Conservation (phyloP, 768 basidiomycete genomes). For the Boletus insuetus region DNA sequence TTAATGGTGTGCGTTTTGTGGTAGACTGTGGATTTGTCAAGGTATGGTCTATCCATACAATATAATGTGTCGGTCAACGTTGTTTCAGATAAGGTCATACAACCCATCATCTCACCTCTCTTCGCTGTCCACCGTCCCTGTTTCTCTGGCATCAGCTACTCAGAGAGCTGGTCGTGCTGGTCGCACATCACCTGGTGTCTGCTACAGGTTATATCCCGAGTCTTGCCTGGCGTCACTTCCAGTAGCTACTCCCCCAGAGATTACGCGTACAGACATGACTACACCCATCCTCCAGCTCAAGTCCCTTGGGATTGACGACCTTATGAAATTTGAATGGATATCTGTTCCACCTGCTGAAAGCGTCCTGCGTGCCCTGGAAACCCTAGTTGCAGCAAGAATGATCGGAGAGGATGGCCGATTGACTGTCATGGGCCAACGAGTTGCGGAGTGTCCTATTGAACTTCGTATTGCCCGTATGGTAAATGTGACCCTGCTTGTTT, state of each 20-base stretch:
- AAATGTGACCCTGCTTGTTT: slow-evolving; percentile 19
- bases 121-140: slow-evolving; percentile 78
- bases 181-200: slow-evolving; percentile 87
- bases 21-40: slow-evolving; percentile 96
- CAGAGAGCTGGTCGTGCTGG: slow-evolving; percentile 96
- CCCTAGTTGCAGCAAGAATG: slow-evolving; percentile 77
- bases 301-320: slow-evolving; percentile 89
- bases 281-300: slow-evolving; percentile 93
- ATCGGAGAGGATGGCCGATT: slow-evolving; percentile 78
- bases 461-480: slow-evolving; percentile 95
- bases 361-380: slow-evolving; percentile 82
- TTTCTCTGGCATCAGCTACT: slow-evolving; percentile 84
- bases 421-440: slow-evolving; percentile 74
- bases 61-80: neutral
- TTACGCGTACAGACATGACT: slow-evolving; percentile 86
- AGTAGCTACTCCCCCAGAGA: slow-evolving; percentile 79
- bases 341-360: slow-evolving; percentile 84
- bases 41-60: slow-evolving; percentile 40
- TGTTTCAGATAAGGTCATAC: slow-evolving; percentile 75
- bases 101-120: slow-evolving; percentile 86
- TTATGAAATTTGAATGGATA: slow-evolving; percentile 97
- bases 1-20: slow-evolving; percentile 92
- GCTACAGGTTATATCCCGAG: slow-evolving; percentile 85
- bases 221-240: slow-evolving; percentile 59
- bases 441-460: slow-evolving; percentile 93